phyloP scores from a whole-genome alignment of 2,329 filamentous ascomycete genomes.

The Xylaria arbuscula region DNA sequence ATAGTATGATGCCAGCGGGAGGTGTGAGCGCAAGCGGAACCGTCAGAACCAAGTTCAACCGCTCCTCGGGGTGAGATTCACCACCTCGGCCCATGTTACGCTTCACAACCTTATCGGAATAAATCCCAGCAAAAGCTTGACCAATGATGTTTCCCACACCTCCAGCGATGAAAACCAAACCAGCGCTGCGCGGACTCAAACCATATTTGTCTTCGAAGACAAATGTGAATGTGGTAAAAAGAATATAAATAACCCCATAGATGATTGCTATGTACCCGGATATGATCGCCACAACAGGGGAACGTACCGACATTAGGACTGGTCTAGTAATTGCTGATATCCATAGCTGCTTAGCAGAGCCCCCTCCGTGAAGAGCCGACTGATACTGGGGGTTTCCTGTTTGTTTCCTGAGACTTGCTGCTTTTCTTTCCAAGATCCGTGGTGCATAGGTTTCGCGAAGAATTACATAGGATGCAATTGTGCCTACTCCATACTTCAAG shows the following conservation, averaged over 20 bases:
- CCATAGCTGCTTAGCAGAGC: conserved; percentile 55
- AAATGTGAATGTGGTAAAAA: conserved; percentile 66
- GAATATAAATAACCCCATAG: conserved; percentile 66
- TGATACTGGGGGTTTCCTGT: conserved; percentile 50
- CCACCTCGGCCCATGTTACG: background rate
- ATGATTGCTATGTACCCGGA: conserved; percentile 64
- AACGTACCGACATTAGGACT: conserved; percentile 65
- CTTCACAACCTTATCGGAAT: conserved; percentile 14
- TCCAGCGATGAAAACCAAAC: conserved; percentile 67
- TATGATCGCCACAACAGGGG: conserved; percentile 62
- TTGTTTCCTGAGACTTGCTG: conserved; percentile 55
- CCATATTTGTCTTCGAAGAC: conserved; percentile 64
- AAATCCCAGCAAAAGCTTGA: conserved; percentile 11
- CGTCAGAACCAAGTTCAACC: conserved; percentile 14
- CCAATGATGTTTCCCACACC: conserved; percentile 52
- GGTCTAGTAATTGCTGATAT: conserved; percentile 55
- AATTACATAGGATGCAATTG: conserved; percentile 26
- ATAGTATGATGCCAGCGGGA: conserved; percentile 56
- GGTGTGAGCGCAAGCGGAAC: conserved; percentile 16
- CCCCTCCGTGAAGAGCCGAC: background rate
- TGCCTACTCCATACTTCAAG: conserved; percentile 18
- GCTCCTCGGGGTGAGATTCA: conserved; percentile 19
- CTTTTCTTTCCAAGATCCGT: conserved; percentile 56
- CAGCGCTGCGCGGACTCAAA: conserved; percentile 58
- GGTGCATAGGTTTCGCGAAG: conserved; percentile 56